A percentile compares a stretch with the other conserved stretches of the same genome.
Conservation (phyloP, 202 grass and related monocot species). For the Panicum virgatum region DNA sequence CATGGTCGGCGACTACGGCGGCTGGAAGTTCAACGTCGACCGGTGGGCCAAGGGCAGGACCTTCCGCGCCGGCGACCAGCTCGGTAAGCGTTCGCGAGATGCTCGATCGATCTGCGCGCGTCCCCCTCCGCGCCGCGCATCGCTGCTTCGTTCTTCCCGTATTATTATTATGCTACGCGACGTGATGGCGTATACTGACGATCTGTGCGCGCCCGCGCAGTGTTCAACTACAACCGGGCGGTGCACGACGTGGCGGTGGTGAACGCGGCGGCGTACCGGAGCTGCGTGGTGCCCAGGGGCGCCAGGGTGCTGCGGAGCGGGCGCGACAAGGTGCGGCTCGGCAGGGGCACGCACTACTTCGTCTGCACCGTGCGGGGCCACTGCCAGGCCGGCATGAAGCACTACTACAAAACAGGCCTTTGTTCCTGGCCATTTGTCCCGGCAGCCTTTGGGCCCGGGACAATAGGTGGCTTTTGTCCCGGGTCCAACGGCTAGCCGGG, state of each 20-base stretch:
- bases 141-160: too few species aligned
- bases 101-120: too few species aligned
- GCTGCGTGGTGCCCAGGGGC: conserved; percentile 39
- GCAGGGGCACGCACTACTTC: conserved; percentile 56
- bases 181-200: not conserved
- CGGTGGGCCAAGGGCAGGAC: conserved; percentile 50
- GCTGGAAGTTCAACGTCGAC: conserved; percentile 51
- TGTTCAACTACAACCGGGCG: conserved; percentile 47
- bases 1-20: conserved; percentile 58
- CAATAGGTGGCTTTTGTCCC: too few species aligned
- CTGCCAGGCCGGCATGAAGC: conserved; percentile 64
- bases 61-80: conserved; percentile 58
- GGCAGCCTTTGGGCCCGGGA: too few species aligned
- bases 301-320: conserved; percentile 44
- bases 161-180: too few species aligned
- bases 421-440: too few species aligned
- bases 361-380: conserved; percentile 45
- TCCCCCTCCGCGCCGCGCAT: too few species aligned
- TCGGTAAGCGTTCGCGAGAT: conserved; percentile 32
- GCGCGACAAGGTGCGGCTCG: conserved; percentile 45
- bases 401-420: too few species aligned
- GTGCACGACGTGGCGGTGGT: conserved; percentile 53
- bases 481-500: too few species aligned
- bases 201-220: not conserved
- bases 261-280: conserved; percentile 50